These are phyloP conservation scores for Lentinus brumalis DNA, from an alignment of 768 basidiomycete species.

Conservation along the genomic window DNA sequence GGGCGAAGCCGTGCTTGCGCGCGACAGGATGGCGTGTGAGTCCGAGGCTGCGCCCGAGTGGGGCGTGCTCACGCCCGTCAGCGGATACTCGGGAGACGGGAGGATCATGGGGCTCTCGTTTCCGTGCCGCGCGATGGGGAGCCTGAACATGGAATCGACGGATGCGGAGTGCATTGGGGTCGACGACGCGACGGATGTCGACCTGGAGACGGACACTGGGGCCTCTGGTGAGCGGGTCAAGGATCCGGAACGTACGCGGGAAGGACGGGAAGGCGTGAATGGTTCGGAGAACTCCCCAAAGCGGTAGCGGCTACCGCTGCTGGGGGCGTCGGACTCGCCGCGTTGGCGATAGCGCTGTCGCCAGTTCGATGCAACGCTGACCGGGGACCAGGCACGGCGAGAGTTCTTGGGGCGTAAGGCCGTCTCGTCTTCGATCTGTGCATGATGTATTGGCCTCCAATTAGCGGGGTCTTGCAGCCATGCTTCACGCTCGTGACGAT, in stretches of 20 bases:
- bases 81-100: slow-evolving; percentile 13
- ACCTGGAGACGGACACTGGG: neutral
- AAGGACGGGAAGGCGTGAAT: neutral
- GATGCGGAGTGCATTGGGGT: neutral
- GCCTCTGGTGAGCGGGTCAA: neutral
- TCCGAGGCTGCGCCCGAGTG: slow-evolving; percentile 9
- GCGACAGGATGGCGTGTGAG: slow-evolving; percentile 12
- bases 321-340: slow-evolving; percentile 12
- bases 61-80: slow-evolving; percentile 4
- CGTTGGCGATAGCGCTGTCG: slow-evolving; percentile 8
- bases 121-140: neutral
- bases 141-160: slow-evolving; percentile 9
- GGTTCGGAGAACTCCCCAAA: slow-evolving; percentile 7
- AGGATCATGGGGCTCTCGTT: slow-evolving; percentile 10
- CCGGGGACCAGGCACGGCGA: slow-evolving; percentile 22
- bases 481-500: slow-evolving; percentile 60
- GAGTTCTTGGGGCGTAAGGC: slow-evolving; percentile 13
- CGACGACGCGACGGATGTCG: slow-evolving; percentile 15
- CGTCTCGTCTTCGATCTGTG: slow-evolving; percentile 27
- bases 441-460: slow-evolving; percentile 40
- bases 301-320: slow-evolving; percentile 4
- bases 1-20: neutral
- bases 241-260: slow-evolving; percentile 2
- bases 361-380: slow-evolving; percentile 15
- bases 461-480: slow-evolving; percentile 50